Conservation (phyloP, 352 stramenopile species). For the Globisporangium spinosum region DNA sequence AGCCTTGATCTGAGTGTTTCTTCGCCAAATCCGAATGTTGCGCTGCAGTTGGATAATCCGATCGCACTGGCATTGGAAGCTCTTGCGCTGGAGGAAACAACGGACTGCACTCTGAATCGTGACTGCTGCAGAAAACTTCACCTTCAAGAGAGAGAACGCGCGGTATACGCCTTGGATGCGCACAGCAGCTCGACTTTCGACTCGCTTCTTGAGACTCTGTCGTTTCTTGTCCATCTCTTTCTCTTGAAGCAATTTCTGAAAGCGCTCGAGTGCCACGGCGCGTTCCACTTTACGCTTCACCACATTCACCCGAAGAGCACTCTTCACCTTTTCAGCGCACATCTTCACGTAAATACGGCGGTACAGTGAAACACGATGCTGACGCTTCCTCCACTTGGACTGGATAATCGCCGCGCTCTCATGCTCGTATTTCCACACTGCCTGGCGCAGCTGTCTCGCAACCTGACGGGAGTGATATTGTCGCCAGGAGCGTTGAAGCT, state of each 20-base stretch:
- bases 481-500: conserved; percentile 15
- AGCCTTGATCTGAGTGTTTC: conserved; percentile 5
- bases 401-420: conserved; percentile 12
- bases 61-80: neutral
- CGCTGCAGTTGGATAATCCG: conserved; percentile 13
- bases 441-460: conserved; percentile 7
- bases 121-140: conserved; percentile 1
- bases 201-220: conserved; percentile 21
- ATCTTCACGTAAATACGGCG: conserved; percentile 10
- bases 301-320: conserved; percentile 21
- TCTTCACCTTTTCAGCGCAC: conserved; percentile 16
- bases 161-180: conserved; percentile 15
- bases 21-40: conserved; percentile 13
- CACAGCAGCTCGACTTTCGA: conserved; percentile 30
- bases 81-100: conserved; percentile 16
- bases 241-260: conserved; percentile 32
- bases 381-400: conserved; percentile 10
- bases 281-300: conserved; percentile 18
- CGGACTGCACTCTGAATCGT: conserved; percentile 28
- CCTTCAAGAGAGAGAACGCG: neutral
- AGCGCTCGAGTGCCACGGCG: conserved; percentile 29
- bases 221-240: conserved; percentile 26
- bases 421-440: conserved; percentile 14
- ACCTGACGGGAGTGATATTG: neutral
- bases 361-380: neutral